Conservation (phyloP, 228 moss, liverwort and hornwort species). For the Sphagnum fallax region DNA sequence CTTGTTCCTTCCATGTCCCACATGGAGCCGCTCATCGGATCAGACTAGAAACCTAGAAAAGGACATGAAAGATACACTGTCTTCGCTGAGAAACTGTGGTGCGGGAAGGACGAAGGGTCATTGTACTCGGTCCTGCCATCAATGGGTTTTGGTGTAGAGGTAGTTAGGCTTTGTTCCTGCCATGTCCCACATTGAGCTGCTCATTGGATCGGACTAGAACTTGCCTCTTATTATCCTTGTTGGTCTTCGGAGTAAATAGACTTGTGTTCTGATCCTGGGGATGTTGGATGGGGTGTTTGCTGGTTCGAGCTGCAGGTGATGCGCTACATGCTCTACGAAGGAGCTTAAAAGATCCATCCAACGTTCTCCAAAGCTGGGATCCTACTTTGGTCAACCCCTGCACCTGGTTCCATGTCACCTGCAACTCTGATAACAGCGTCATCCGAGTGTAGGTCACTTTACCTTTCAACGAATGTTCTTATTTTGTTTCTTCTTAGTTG, state of each 20-base stretch:
- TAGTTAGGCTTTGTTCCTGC: background rate
- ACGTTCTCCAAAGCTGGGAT: slow-evolving; percentile 65
- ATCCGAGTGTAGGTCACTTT: slow-evolving; percentile 44
- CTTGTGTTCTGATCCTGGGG: too few relatives aligned
- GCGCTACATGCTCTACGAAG: slow-evolving; percentile 51
- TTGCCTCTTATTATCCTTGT: background rate
- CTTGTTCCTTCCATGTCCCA: background rate
- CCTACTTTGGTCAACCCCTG: slow-evolving; percentile 67
- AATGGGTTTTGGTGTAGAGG: background rate
- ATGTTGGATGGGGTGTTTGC: background rate
- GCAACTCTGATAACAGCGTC: slow-evolving; percentile 47
- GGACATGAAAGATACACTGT: background rate
- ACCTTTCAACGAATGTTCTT: background rate
- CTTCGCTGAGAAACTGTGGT: background rate
- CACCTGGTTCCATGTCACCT: slow-evolving; percentile 70
- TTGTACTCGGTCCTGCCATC: background rate
- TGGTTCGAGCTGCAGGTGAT: slow-evolving; percentile 26
- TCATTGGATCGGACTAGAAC: background rate
- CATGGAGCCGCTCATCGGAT: background rate
- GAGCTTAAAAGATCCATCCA: slow-evolving; percentile 52
- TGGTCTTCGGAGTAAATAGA: background rate
- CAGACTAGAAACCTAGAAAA: background rate
- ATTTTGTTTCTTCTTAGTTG: background rate
- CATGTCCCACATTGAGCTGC: background rate
- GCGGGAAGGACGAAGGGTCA: too few relatives aligned